phyloP scores from a whole-genome alignment of 495 filamentous ascomycete species.

The Extremus antarcticus region DNA sequence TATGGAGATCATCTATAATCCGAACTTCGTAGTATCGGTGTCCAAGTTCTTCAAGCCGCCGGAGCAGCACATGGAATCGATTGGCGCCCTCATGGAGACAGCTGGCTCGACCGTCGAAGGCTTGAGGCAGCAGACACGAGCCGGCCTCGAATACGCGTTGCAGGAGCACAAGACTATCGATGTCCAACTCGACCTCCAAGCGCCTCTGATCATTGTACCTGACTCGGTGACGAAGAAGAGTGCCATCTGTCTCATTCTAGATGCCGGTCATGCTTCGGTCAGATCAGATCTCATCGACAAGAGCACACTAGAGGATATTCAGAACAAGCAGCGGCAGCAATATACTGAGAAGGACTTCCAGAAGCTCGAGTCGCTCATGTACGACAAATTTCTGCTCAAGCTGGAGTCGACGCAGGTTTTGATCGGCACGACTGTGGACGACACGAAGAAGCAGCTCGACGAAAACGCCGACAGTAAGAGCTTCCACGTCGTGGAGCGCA shows the following conservation, averaged over 20 bases:
- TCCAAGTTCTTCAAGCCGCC: slow-evolving; percentile 92
- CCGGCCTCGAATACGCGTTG: slow-evolving; percentile 88
- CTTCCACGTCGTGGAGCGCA: slow-evolving; percentile 86
- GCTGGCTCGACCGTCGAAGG: slow-evolving; percentile 93
- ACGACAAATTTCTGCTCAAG: slow-evolving; percentile 88
- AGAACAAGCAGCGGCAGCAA: slow-evolving; percentile 77
- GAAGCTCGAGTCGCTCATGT: slow-evolving; percentile 79
- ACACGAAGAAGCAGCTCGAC: slow-evolving; percentile 74
- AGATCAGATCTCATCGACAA: slow-evolving; percentile 89
- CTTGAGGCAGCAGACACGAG: slow-evolving; percentile 84
- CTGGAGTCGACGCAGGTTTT: slow-evolving; percentile 88
- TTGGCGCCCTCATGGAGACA: slow-evolving; percentile 83
- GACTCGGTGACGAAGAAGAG: slow-evolving; percentile 74
- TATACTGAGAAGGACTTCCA: slow-evolving; percentile 85
- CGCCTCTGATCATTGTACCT: slow-evolving; percentile 89
- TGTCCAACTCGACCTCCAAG: slow-evolving; percentile 88
- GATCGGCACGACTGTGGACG: slow-evolving; percentile 87
- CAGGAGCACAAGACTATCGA: slow-evolving; percentile 97
- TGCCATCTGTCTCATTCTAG: slow-evolving; percentile 80
- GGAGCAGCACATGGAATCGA: slow-evolving; percentile 95
- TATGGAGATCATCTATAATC: slow-evolving; percentile 95
- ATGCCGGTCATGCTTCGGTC: slow-evolving; percentile 90
- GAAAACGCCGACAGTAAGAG: slow-evolving; percentile 56
- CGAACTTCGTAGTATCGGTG: slow-evolving; percentile 77
- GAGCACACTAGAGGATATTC: slow-evolving; percentile 73